Evolutionary conservation across 768 basidiomycete genomes (phyloP), one percentile per base, ranked within the genome.

Genomic region (Flagelloscypha sp.): DNA sequence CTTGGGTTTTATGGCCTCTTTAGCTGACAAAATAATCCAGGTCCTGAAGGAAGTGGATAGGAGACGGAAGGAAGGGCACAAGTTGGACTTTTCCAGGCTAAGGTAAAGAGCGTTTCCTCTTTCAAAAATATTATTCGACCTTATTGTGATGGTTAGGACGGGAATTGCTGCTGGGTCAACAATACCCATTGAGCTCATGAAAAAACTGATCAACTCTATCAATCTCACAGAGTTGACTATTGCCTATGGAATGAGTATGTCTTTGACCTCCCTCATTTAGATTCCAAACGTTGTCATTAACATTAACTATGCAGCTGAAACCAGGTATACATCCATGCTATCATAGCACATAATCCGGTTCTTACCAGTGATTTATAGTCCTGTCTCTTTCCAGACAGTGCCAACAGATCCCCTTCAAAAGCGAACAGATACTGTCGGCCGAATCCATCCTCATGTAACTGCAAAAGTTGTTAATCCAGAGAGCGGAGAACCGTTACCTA

Each of bases 181-280:
- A 0, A 62, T 88, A 22, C 86, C 86, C 5, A 87, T 82, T 24
- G 75, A 84, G 32, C 57, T 89, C 29, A 88, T 89, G 86, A 76
- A 66, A 42, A 68, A 65, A 24, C 65, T 89, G 20, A 84, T 84
- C 15, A 53, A 62, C 15, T 74, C 75, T 46, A 46, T 89, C 37
- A 82, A 85, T 46, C 52, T 89, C 24, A 63, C 49, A 5, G 81
- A 85, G 27, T 55, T 89, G 25, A 86, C 86, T 0, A 79, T 74
- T 38, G 84, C 79, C 8, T 89, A 85, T 55, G 86, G 86, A 38
- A 89, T 89, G 86, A 88, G 86, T 89, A 42, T 41, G 80, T 70
- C 16, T 18, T 16, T 18, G 16, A 22, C 37, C 29, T 12, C 12
- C 30, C 19, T 11, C 24, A 24, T 22, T 22, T 20, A 6, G 20